A percentile compares a stretch with the other conserved stretches of the same genome.
These are phyloP conservation scores for Dovyalis caffra DNA, from an alignment of 345 rosid genomes.

Conservation along the genomic window DNA sequence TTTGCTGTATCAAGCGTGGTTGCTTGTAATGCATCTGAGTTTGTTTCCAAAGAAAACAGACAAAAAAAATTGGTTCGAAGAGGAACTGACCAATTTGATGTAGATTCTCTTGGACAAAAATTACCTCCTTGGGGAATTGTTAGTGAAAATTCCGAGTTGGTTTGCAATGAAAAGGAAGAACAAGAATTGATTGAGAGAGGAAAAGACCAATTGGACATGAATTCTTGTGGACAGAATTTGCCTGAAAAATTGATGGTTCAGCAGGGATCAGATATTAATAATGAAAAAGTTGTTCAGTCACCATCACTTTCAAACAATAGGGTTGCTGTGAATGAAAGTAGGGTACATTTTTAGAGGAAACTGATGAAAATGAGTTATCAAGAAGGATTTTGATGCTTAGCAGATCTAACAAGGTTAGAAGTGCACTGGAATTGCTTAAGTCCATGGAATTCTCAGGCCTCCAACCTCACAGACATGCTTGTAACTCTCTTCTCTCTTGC, in stretches of 20 bases:
- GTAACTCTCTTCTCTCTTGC: constrained; percentile 69
- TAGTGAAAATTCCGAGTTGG: constrained; percentile 3
- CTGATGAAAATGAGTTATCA: constrained; percentile 55
- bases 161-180: constrained; percentile 19
- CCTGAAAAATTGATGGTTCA: no score
- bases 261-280: constrained; percentile 14
- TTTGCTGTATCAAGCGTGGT: constrained; percentile 6
- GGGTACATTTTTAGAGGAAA: constrained; percentile 63
- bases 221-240: constrained; percentile 15
- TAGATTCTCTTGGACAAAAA: constrained; percentile 16
- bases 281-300: constrained; percentile 14
- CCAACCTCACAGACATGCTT: constrained; percentile 52
- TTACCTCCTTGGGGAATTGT: constrained; percentile 20
- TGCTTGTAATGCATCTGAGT: constrained; percentile 17
- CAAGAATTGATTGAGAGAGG: not conserved
- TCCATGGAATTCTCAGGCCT: constrained; percentile 60
- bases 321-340: constrained; percentile 14
- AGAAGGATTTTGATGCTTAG: constrained; percentile 67
- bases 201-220: constrained; percentile 16
- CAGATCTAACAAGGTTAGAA: constrained; percentile 67
- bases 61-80: constrained; percentile 5
- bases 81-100: constrained; percentile 18
- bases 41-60: constrained; percentile 22
- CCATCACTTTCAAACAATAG: constrained; percentile 1
- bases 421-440: constrained; percentile 54